Evolutionary conservation across 495 filamentous ascomycete genomes (phyloP).

Genomic region (Penicillium waksmanii): DNA sequence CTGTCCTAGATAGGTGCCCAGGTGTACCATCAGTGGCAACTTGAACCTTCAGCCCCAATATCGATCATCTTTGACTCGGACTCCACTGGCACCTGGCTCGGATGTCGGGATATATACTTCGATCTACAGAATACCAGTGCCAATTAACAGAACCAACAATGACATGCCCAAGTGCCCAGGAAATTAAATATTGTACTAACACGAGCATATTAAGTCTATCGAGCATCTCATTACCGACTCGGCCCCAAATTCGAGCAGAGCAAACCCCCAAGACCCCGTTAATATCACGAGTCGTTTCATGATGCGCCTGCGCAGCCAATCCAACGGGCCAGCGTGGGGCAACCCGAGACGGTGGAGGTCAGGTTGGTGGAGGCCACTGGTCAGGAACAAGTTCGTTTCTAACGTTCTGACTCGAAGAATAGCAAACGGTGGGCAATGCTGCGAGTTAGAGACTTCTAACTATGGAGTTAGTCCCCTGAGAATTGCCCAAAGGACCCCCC

Average conservation of each 20-base stretch:
- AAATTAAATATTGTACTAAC: no score
- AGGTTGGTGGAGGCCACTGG: constrained; percentile 6
- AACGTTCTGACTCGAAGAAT: constrained; percentile 5
- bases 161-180: no score
- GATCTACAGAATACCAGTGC: no score
- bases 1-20: no score
- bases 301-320: constrained; percentile 18
- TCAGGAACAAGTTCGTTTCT: constrained; percentile 19
- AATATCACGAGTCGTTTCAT: constrained; percentile 21
- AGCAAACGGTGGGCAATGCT: constrained; percentile 9
- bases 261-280: background rate
- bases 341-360: constrained; percentile 17
- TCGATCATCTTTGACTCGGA: no score
- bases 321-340: constrained; percentile 18
- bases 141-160: no score
- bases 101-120: no score
- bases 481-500: background rate
- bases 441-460: background rate
- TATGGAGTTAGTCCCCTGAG: background rate
- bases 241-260: background rate
- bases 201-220: no score
- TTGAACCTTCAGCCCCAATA: no score
- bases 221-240: no score
- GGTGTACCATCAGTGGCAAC: no score
- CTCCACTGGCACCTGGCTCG: no score